Conservation (phyloP, 2,329 filamentous ascomycete genomes). For the Hymenoscyphus occultus region DNA sequence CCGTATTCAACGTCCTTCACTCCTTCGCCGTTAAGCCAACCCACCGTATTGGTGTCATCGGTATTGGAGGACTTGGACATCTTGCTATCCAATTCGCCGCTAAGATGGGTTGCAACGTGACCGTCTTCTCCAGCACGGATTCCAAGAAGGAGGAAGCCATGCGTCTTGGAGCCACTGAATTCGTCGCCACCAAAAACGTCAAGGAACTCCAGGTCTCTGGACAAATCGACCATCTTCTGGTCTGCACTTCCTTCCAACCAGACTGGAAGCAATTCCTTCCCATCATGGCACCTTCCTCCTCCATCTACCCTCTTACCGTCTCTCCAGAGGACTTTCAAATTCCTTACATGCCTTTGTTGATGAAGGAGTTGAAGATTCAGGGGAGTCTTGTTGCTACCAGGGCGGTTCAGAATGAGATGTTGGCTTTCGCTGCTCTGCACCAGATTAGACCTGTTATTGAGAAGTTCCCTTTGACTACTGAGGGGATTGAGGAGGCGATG, state of each 20-base stretch:
- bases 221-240: constrained; percentile 34
- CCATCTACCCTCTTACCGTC: constrained; percentile 63
- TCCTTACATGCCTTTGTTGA: constrained; percentile 33
- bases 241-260: constrained; percentile 33
- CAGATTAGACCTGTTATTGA: constrained; percentile 59
- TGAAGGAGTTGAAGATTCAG: constrained; percentile 30
- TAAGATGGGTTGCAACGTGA: constrained; percentile 60
- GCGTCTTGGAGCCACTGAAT: constrained; percentile 57
- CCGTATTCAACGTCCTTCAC: constrained; percentile 39
- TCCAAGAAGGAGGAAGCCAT: constrained; percentile 62
- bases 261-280: constrained; percentile 64
- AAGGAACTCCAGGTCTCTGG: constrained; percentile 19
- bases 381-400: constrained; percentile 32
- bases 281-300: constrained; percentile 57
- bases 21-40: constrained; percentile 38
- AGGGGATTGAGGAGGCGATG: constrained; percentile 49
- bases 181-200: constrained; percentile 50
- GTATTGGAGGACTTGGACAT: constrained; percentile 60
- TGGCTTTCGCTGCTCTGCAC: constrained; percentile 57
- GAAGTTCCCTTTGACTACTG: constrained; percentile 52
- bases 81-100: constrained; percentile 61
- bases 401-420: constrained; percentile 56
- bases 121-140: constrained; percentile 57
- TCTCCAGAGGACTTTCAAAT: constrained; percentile 46
- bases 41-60: constrained; percentile 44